phyloP scores from a whole-genome alignment of 2,329 filamentous ascomycete genomes.

The Chalara sp. region DNA sequence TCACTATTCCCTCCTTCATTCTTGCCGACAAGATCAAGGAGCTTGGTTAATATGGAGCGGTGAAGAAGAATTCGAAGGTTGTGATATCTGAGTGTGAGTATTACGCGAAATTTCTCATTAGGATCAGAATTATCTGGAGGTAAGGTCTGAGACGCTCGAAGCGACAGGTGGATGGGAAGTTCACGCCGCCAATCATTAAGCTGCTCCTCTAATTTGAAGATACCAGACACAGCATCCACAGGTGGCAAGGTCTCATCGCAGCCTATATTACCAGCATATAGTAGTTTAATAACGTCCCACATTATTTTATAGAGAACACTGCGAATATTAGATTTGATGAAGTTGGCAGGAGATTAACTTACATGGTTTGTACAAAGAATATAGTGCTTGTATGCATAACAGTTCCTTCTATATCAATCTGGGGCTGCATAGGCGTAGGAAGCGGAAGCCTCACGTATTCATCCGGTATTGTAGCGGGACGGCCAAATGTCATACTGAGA shows the following conservation, averaged over 20 bases:
- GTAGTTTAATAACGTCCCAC: constrained; percentile 31
- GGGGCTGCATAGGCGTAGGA: constrained; percentile 16
- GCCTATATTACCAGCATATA: constrained; percentile 39
- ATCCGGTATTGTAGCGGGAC: constrained; percentile 39
- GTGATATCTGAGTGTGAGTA: constrained; percentile 36
- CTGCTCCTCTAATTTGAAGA: constrained; percentile 33
- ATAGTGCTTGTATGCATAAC: no score
- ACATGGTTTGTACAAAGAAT: neutral
- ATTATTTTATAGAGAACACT: constrained; percentile 29
- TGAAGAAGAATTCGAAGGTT: constrained; percentile 36
- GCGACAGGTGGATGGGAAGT: constrained; percentile 25
- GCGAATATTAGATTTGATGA: neutral
- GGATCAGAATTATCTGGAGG: constrained; percentile 9
- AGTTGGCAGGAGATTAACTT: neutral
- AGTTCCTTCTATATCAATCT: neutral
- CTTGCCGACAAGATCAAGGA: constrained; percentile 23
- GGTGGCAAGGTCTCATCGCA: constrained; percentile 21
- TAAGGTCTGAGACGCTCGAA: constrained; percentile 22
- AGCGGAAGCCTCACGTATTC: constrained; percentile 34
- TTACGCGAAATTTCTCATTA: constrained; percentile 32
- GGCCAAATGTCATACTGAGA: constrained; percentile 45
- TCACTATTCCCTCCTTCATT: no score
- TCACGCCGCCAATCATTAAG: constrained; percentile 31
- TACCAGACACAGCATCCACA: constrained; percentile 26
- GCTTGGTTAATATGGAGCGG: constrained; percentile 32